Percentiles rank a stretch among this genome's conserved stretches.
phyloP scores from a whole-genome alignment of 1,284 basidiomycete species.

The Boletus coffeatus region DNA sequence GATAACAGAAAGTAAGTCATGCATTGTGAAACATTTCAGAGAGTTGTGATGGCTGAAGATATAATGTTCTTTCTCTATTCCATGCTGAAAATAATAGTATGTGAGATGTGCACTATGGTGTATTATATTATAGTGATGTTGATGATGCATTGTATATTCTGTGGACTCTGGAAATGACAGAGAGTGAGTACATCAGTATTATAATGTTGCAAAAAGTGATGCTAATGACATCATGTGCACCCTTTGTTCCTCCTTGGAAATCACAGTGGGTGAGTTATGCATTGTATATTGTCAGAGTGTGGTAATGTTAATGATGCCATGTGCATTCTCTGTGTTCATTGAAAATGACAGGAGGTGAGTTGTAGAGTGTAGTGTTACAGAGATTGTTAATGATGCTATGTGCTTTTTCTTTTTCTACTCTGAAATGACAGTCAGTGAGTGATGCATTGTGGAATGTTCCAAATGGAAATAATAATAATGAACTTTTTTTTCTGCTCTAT shows the following conservation, averaged over 20 bases:
- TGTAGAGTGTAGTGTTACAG: no score
- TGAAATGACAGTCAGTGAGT: no score
- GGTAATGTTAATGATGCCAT: neutral
- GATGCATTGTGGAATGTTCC: no score
- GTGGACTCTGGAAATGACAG: neutral
- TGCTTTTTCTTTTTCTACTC: no score
- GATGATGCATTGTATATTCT: neutral
- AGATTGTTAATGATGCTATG: no score
- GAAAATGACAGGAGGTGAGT: no score
- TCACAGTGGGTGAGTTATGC: neutral
- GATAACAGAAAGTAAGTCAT: neutral
- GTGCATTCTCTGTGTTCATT: no score
- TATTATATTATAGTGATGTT: neutral
- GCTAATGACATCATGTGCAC: neutral
- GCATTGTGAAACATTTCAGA: neutral
- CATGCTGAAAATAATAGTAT: neutral
- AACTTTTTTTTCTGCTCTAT: no score
- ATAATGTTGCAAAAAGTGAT: neutral
- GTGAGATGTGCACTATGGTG: neutral
- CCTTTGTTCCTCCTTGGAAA: no score
- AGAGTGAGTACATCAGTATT: neutral
- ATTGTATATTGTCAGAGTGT: neutral
- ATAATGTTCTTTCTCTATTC: no score
- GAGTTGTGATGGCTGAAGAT: no score
- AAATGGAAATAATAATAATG: no score